Base-by-base conservation (phyloP, 305 asterid species). In the Fraxinus angustifolia region DNA sequence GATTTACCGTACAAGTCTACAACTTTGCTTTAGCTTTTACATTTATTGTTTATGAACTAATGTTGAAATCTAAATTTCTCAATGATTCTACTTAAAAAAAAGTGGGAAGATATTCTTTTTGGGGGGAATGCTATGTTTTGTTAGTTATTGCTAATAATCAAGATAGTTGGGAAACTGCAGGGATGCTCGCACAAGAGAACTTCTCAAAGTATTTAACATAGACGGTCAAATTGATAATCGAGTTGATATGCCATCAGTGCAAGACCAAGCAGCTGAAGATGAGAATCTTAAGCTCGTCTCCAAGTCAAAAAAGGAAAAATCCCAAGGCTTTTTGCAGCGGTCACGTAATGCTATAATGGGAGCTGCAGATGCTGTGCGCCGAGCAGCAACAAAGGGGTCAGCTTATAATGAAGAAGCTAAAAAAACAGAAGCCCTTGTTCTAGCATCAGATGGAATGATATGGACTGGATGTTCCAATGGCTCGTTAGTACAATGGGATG, bases 141-240 rank as follows among this genome's bases (percentile, higher is more conserved):
- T 60, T 71, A 31, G 74, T 35, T 48, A 48, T 77, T 62, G 81
- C 84, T 85, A 72, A 86, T 74, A 73, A 75, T 82, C 30, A 33
- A 79, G 65, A 75, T 81, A 77, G 42, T 82, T 80, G 81, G 73
- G 65, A 77, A 86, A 82, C 83, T 40, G 78, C 88, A 96, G 98
- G 99, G 97, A 96, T 87, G 97, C 98, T 79, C 97, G 93, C 16
- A 93, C 97, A 14, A 89, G 94, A 79, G 99, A 96, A 68, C 96
- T 96, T 35, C 53, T 93, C 3, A 96, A 94, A 88, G 99, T 96
- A 45, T 96, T 88, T 83, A 90, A 90, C 23, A 81, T 91, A 76
- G 99, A 96, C 42, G 98, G 99, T 76, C 98, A 95, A 78, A 85
- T 85, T 67, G 98, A 96, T 86, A 96, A 88, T 81, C 90, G 94